Evolutionary conservation across 2,329 filamentous ascomycete genomes (phyloP), one percentile per base, ranked within the genome.

Genomic region (Microcyclosporella mali): DNA sequence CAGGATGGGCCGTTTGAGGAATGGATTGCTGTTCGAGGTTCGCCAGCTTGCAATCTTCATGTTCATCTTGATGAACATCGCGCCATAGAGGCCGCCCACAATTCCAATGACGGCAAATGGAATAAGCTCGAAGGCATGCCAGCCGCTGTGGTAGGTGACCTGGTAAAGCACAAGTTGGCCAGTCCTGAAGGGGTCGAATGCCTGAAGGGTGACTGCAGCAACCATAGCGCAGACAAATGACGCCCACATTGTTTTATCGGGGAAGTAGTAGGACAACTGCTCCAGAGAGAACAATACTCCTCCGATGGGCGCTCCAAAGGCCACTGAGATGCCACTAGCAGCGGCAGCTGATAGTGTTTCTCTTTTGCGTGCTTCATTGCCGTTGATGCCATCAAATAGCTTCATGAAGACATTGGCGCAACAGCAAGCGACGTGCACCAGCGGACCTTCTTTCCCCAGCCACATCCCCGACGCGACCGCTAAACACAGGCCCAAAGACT

Each of bases 211-310:
- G 29, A 97, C 87, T 14, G 92, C 90, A 12, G 89, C 92, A n/a
- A 94, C 87, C 89, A 97, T 97, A 62, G 92, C 92, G 58, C 92
- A 97, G 31, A 98, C 92, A 60, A 98, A 98, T 58, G 88, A 95
- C 64, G 95, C 92, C 92, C 92, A 98, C 92, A 98, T 97, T 8
- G 92, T 97, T 67, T 97, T 97, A 67, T 97, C 90, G 0, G 92
- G 90, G 56, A 97, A 97, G 66, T 95, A 97, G 64, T 95, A 97
- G 1, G 88, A 94, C 2, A 97, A 72, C 75, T 94, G 88, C 78
- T 95, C 90, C n/a, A 97, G 77, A 66, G 87, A 94, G 71, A 97
- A 97, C 15, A 97, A 70, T 16, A 97, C 90, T 35, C 90, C 90
- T 9, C 90, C 92, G 43, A 97, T 94, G 7, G 89, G 89, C 4